Percentiles rank a stretch among this genome's conserved stretches.
phyloP scores from a whole-genome alignment of 2,329 filamentous ascomycete genomes.

The Colletotrichum falcatum region DNA sequence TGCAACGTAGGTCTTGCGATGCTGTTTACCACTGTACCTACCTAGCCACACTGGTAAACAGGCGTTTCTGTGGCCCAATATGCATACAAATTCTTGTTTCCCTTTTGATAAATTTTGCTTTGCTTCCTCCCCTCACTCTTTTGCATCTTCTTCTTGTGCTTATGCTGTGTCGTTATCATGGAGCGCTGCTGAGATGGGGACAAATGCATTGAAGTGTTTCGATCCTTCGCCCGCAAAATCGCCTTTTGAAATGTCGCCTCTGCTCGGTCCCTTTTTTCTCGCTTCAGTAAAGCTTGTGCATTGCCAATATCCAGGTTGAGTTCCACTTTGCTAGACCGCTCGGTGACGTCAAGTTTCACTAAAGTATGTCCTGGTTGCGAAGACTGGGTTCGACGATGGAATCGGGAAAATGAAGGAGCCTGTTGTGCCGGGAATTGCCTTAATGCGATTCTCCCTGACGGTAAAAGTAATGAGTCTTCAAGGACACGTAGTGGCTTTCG shows the following conservation, averaged over 20 bases:
- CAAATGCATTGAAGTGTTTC: constrained; percentile 46
- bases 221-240: constrained; percentile 46
- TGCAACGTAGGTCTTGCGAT: too few relatives aligned
- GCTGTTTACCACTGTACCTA: background rate
- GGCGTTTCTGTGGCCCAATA: constrained; percentile 44
- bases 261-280: constrained; percentile 35
- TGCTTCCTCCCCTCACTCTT: constrained; percentile 40
- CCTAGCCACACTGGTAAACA: constrained; percentile 21
- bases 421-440: constrained; percentile 41
- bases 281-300: constrained; percentile 17
- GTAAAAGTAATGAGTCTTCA: constrained; percentile 49
- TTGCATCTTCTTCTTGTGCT: constrained; percentile 45
- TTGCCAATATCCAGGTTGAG: background rate
- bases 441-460: constrained; percentile 52
- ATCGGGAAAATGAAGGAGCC: background rate
- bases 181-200: constrained; percentile 47
- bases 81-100: constrained; percentile 45
- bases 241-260: constrained; percentile 42
- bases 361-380: background rate
- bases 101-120: constrained; percentile 42
- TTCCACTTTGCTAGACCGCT: background rate
- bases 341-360: background rate
- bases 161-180: constrained; percentile 46
- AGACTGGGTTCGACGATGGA: background rate
- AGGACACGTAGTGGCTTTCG: constrained; percentile 35